Evolutionary conservation across 2,329 filamentous ascomycete species (phyloP).

Genomic region (Xylaria sp.): DNA sequence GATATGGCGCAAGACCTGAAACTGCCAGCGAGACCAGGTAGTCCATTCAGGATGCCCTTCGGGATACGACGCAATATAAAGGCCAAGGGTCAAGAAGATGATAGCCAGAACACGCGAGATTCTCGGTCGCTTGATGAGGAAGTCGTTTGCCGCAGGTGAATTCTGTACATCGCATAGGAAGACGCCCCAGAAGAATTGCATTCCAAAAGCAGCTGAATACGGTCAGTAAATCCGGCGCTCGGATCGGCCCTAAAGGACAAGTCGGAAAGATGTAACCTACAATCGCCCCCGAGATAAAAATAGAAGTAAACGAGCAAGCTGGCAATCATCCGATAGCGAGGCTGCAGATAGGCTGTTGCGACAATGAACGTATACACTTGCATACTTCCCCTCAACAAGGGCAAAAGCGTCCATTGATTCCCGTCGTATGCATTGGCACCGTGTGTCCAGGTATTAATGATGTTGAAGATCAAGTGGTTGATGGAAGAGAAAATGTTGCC

Average conservation of each 20-base stretch:
- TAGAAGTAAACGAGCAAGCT: slow-evolving; percentile 55
- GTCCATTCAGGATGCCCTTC: slow-evolving; percentile 59
- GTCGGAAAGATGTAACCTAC: slow-evolving; percentile 31
- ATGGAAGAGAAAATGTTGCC: slow-evolving; percentile 49
- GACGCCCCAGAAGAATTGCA: slow-evolving; percentile 67
- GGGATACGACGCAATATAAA: slow-evolving; percentile 65
- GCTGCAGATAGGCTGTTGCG: slow-evolving; percentile 55
- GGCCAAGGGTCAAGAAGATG: slow-evolving; percentile 56
- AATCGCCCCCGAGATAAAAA: slow-evolving; percentile 48
- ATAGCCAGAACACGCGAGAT: slow-evolving; percentile 51
- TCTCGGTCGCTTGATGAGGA: slow-evolving; percentile 52
- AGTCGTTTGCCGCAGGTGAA: slow-evolving; percentile 51
- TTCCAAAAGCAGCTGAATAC: slow-evolving; percentile 51
- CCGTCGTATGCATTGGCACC: slow-evolving; percentile 59
- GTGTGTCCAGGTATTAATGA: slow-evolving; percentile 58
- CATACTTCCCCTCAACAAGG: slow-evolving; percentile 60
- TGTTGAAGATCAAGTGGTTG: slow-evolving; percentile 49
- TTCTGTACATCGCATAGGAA: slow-evolving; percentile 66
- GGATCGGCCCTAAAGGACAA: neutral
- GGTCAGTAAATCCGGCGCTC: slow-evolving; percentile 17
- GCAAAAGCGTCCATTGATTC: slow-evolving; percentile 63
- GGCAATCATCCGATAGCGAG: slow-evolving; percentile 55
- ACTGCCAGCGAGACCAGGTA: slow-evolving; percentile 58
- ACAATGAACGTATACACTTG: slow-evolving; percentile 60
- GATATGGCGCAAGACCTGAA: slow-evolving; percentile 49